Evolutionary conservation across 352 stramenopile genomes (phyloP).

Genomic region (Phytophthora brassicae): DNA sequence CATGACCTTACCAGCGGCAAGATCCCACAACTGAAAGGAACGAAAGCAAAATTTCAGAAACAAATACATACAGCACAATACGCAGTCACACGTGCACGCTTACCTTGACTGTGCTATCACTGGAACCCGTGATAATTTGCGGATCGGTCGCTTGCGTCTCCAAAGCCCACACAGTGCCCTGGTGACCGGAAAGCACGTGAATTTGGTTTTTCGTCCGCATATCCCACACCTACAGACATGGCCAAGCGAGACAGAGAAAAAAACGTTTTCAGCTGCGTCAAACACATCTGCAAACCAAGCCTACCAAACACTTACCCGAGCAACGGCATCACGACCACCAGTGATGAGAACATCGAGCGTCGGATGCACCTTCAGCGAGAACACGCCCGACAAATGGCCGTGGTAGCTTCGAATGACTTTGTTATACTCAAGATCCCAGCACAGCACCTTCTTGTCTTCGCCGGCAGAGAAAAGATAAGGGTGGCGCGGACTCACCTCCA

Average conservation of each 20-base stretch:
- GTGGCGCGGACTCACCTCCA: constrained; percentile 95
- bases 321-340: constrained; percentile 91
- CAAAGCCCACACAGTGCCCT: constrained; percentile 95
- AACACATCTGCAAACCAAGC: too few species aligned
- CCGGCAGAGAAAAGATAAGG: constrained; percentile 98
- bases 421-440: constrained; percentile 99
- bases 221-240: too few species aligned
- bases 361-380: constrained; percentile 96
- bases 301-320: too few species aligned
- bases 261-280: too few species aligned
- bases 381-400: constrained; percentile 98
- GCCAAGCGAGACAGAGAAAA: too few species aligned
- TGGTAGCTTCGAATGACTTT: constrained; percentile 99
- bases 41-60: constrained; percentile 5
- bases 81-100: neutral
- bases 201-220: constrained; percentile 99
- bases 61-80: neutral
- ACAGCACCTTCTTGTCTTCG: constrained; percentile 99
- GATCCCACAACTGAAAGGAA: constrained; percentile 92
- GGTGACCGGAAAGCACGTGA: constrained; percentile 96
- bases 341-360: constrained; percentile 98
- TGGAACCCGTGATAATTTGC: constrained; percentile 91
- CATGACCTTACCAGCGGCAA: constrained; percentile 97
- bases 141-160: constrained; percentile 97
- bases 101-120: constrained; percentile 96